Percentiles rank a stretch among this genome's conserved stretches.
Evolutionary conservation across 352 stramenopile genomes (phyloP).

Genomic region (Detonula confervacea): DNA sequence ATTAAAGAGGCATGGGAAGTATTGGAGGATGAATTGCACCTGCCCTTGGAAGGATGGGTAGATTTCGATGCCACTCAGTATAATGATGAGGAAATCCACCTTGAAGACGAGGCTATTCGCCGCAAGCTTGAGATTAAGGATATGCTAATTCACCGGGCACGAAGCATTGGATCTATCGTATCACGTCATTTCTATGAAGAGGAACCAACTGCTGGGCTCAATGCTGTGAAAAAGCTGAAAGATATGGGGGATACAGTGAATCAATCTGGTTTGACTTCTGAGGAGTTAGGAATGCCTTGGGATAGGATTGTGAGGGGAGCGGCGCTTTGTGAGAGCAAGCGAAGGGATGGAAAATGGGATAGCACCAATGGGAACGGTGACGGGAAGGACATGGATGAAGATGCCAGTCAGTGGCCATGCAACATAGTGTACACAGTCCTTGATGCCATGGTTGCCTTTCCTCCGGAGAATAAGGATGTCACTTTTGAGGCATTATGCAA

Average conservation of each 20-base stretch:
- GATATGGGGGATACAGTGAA: constrained; percentile 67
- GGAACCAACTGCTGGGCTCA: constrained; percentile 60
- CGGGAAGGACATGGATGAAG: constrained; percentile 12
- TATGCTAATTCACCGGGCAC: constrained; percentile 65
- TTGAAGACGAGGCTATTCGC: constrained; percentile 45
- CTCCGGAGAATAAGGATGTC: constrained; percentile 78
- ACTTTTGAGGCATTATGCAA: constrained; percentile 84
- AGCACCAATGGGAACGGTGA: constrained; percentile 16
- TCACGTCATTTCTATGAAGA: constrained; percentile 80
- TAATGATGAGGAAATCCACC: constrained; percentile 28
- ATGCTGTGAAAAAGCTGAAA: constrained; percentile 66
- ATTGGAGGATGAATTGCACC: constrained; percentile 75
- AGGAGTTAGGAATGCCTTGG: constrained; percentile 73
- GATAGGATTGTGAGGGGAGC: constrained; percentile 74
- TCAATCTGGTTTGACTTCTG: constrained; percentile 44
- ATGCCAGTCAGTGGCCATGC: constrained; percentile 62
- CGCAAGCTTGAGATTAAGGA: constrained; percentile 56
- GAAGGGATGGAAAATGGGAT: constrained; percentile 60
- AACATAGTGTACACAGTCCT: constrained; percentile 83
- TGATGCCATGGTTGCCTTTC: constrained; percentile 80
- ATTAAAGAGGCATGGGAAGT: constrained; percentile 72
- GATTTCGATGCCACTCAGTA: constrained; percentile 15
- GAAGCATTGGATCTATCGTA: constrained; percentile 72
- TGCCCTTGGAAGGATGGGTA: constrained; percentile 59
- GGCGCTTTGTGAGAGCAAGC: constrained; percentile 69